Conservation (phyloP, 805 yeast species). For the Cyberlindnera amylophila region DNA sequence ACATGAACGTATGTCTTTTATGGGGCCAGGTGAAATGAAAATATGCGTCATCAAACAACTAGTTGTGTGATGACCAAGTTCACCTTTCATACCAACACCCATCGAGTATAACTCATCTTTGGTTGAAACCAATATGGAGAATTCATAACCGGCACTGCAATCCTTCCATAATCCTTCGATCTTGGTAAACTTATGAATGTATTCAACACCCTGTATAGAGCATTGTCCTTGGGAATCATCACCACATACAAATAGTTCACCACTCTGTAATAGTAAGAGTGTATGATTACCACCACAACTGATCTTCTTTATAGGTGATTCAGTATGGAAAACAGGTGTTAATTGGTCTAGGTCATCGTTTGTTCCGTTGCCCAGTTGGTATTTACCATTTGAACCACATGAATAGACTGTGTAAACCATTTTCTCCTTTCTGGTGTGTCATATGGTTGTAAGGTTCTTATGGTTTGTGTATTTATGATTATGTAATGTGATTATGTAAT, state of each 20-base stretch:
- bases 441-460: no score
- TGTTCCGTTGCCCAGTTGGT: slow-evolving; percentile 64
- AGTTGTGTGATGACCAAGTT: no score
- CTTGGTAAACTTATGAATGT: slow-evolving; percentile 15
- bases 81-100: slow-evolving; percentile 73
- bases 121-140: slow-evolving; percentile 45
- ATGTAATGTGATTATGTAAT: no score
- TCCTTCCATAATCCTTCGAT: slow-evolving; percentile 36
- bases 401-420: slow-evolving; percentile 34
- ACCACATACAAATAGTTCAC: slow-evolving; percentile 57
- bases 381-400: slow-evolving; percentile 84
- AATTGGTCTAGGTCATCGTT: slow-evolving; percentile 44
- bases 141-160: slow-evolving; percentile 81
- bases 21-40: slow-evolving; percentile 6
- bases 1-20: slow-evolving; percentile 33
- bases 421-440: not conserved
- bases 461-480: no score
- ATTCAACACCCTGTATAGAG: slow-evolving; percentile 28
- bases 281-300: slow-evolving; percentile 90
- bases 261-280: slow-evolving; percentile 48
- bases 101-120: slow-evolving; percentile 42
- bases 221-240: slow-evolving; percentile 55
- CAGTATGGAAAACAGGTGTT: slow-evolving; percentile 9
- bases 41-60: no score
- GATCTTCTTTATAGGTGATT: slow-evolving; percentile 37